These are phyloP conservation scores for Phanerochaete sordida DNA, from an alignment of 768 basidiomycete species.

Conservation along the genomic window DNA sequence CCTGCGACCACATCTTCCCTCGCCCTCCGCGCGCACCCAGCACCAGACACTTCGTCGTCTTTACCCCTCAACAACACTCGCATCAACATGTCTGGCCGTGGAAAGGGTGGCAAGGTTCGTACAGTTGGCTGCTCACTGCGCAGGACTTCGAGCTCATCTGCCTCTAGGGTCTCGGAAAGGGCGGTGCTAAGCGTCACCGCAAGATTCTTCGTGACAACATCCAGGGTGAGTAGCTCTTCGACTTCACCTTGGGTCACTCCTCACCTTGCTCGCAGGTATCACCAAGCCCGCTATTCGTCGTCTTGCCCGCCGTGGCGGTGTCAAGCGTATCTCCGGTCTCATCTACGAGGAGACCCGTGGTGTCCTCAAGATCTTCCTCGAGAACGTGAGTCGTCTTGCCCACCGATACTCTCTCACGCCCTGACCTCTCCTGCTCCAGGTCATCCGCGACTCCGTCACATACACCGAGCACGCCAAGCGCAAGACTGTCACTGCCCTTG, in stretches of 20 bases:
- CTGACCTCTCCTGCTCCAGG: constrained; percentile 34
- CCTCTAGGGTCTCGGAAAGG: constrained; percentile 68
- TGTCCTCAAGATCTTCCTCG: constrained; percentile 53
- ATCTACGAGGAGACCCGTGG: constrained; percentile 69
- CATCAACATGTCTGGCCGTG: constrained; percentile 66
- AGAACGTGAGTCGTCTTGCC: constrained; percentile 32
- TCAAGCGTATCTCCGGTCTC: constrained; percentile 57
- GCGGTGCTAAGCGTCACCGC: constrained; percentile 76
- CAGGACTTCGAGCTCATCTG: background rate
- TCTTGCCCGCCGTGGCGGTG: constrained; percentile 64
- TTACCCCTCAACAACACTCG: constrained; percentile 3
- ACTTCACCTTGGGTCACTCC: background rate
- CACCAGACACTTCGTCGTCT: background rate
- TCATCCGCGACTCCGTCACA: constrained; percentile 95
- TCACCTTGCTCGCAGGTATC: constrained; percentile 34
- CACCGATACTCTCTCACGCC: background rate
- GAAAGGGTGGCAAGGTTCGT: constrained; percentile 72
- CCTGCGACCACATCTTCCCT: background rate
- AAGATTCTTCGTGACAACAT: constrained; percentile 83
- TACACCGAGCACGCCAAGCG: constrained; percentile 98
- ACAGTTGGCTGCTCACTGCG: background rate
- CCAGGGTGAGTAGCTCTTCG: constrained; percentile 50
- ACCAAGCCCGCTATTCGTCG: constrained; percentile 62
- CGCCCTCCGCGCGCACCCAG: constrained; percentile 6
- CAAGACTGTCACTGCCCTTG: constrained; percentile 93